These are phyloP conservation scores for Zygosaccharomyces siamensis DNA, from an alignment of 805 yeast genomes.

Conservation along the genomic window DNA sequence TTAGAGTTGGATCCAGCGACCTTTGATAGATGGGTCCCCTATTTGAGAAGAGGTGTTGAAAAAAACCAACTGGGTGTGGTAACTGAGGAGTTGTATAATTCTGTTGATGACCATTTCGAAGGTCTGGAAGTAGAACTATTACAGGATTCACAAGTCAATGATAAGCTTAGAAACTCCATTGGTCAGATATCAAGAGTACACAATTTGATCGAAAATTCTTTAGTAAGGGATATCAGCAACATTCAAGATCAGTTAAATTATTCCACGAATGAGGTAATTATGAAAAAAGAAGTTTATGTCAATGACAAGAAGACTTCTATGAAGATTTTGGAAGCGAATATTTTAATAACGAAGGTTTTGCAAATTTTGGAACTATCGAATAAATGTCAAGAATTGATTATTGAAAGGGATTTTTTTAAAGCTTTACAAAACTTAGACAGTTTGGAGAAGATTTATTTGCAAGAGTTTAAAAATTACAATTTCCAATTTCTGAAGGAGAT, in stretches of 20 bases:
- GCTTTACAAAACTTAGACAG: slow-evolving; percentile 82
- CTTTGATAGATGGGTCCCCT: slow-evolving; percentile 35
- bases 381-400: slow-evolving; percentile 75
- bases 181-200: slow-evolving; percentile 60
- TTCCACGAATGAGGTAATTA: slow-evolving; percentile 62
- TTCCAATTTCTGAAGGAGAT: slow-evolving; percentile 62
- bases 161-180: slow-evolving; percentile 44
- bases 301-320: slow-evolving; percentile 57
- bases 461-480: slow-evolving; percentile 65
- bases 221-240: slow-evolving; percentile 46
- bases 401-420: slow-evolving; percentile 69
- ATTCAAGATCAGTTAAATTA: slow-evolving; percentile 55
- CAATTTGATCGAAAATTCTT: slow-evolving; percentile 48
- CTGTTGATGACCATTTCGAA: slow-evolving; percentile 35
- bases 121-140: slow-evolving; percentile 30
- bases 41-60: slow-evolving; percentile 28
- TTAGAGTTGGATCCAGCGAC: slow-evolving; percentile 27
- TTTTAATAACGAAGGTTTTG: slow-evolving; percentile 64
- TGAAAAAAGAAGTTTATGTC: slow-evolving; percentile 54
- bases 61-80: slow-evolving; percentile 21
- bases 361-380: slow-evolving; percentile 83
- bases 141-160: slow-evolving; percentile 34
- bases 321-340: slow-evolving; percentile 67
- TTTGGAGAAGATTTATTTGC: slow-evolving; percentile 61
- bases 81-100: slow-evolving; percentile 29